Base-by-base conservation (phyloP, 1,139 yeast species). In the Suhomyces wounanorum region DNA sequence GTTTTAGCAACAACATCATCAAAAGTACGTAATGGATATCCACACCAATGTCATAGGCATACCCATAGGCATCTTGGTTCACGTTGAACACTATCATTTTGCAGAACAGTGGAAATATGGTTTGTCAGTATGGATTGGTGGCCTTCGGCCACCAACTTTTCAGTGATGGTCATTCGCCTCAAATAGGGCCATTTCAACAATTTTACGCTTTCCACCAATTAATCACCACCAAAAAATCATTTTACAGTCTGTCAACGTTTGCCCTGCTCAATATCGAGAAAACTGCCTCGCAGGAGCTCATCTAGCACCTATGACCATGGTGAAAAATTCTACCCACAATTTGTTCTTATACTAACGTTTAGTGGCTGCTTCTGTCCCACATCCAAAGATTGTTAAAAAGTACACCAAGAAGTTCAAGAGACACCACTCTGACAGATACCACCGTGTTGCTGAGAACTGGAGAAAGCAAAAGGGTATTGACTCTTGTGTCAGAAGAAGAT, bases 391-490 rank as follows among this genome's bases (percentile, higher is more conserved):
- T 83, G 97, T 94, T 80, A 95, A 95, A 94, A 95, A 95, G 92
- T 95, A 91, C 89, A 79, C 92, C 78, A 89, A 89, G 85, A 88
- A 88, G 87, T 95, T 95, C 90, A 94, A 91, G 94, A 91, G 99
- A 85, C 98, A 94, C 80, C 99, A 95, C 85, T 91, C 97, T 79
- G 99, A 95, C 89, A 91, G 97, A 82, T 94, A 90, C 83, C 85
- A 85, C 85, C 92, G 99, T 82, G 97, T 94, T 68, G 82, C 91
- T 72, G 97, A 90, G 82, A 87, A 87, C 86, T 95, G 99, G 99
- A 94, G 99, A 90, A 94, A 94, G 84, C 99, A 95, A 84, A 94
- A 92, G 90, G 99, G 99, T 94, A 95, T 95, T 75, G 99, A 95
- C 85, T 92, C 97, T 70, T 87, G 92, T 83, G 97, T 92, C 78